Percentiles rank a stretch among this genome's conserved stretches.
Conservation (phyloP, 305 asterid species). For the Fraxinus dipetala region DNA sequence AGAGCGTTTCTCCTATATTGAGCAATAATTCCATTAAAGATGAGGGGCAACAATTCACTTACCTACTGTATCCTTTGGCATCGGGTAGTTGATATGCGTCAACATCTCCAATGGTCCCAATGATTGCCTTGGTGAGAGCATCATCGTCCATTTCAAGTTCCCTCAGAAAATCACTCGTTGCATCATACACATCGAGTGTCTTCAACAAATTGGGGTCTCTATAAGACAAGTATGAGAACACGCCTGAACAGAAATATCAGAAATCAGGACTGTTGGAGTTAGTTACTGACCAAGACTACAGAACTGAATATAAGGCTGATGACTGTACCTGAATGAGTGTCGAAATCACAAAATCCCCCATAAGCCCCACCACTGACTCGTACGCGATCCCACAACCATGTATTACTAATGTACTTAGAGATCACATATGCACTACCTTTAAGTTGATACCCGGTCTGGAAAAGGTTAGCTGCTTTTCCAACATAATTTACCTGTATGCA, state of each 20-base stretch:
- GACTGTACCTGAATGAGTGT: slow-evolving; percentile 79
- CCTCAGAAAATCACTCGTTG: slow-evolving; percentile 75
- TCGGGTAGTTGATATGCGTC: slow-evolving; percentile 95
- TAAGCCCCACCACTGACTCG: slow-evolving; percentile 99
- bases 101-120: slow-evolving; percentile 94
- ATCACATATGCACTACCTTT: slow-evolving; percentile 92
- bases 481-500: slow-evolving; percentile 82
- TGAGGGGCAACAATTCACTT: slow-evolving; percentile 21
- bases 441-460: slow-evolving; percentile 83
- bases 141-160: slow-evolving; percentile 85
- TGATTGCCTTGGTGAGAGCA: slow-evolving; percentile 92
- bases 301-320: slow-evolving; percentile 13
- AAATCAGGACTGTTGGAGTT: slow-evolving; percentile 15
- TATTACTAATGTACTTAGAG: slow-evolving; percentile 70
- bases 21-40: neutral
- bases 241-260: slow-evolving; percentile 53
- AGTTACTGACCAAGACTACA: slow-evolving; percentile 4
- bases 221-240: slow-evolving; percentile 85
- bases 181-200: slow-evolving; percentile 88
- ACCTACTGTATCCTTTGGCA: slow-evolving; percentile 98
- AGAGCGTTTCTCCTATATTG: neutral
- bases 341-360: slow-evolving; percentile 97
- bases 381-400: slow-evolving; percentile 99
- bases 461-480: slow-evolving; percentile 95
- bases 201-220: slow-evolving; percentile 95